Evolutionary conservation across 345 rosid genomes (phyloP), one percentile per base, ranked within the genome.

Genomic region (Kandelia obovata): DNA sequence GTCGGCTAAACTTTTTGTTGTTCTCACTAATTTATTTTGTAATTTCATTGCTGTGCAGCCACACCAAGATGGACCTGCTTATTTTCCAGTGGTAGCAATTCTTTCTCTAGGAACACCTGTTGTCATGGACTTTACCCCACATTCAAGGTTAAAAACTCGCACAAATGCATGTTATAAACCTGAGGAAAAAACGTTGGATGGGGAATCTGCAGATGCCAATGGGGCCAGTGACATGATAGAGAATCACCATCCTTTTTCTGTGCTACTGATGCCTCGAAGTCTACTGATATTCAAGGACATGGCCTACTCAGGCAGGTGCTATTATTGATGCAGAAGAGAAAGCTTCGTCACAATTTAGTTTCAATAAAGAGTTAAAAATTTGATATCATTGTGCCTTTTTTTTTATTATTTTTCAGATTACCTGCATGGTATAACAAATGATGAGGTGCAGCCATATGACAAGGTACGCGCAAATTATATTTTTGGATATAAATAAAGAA

Each of bases 31-130:
- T 64, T 70, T 62, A 64, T 75, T 78, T 58, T 69, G 51, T 56
- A 56, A 21, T 56, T 17, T 25, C 31, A 10, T 27, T 56, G 28
- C 70, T 65, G 21, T 32, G 49, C 91, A 93, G 98, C 92, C 89
- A 6, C 97, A 91, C 80, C 97, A 94, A 74, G 98, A 94, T 69
- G 98, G 98, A 32, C 97, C 98, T 0, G 91, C 98, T 53, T 94
- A 94, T 78, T 83, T 83, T 61, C 97, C 95, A 9, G 98, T 94
- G 8, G 98, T 88, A 68, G 91, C 95, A 68, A 88, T 94, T 55
- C 65, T 94, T 21, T 94, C 98, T 68, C 92, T 94, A 58, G 90
- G 87, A 67, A 83, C 97, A 52, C 87, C 95, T 32, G 95, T 70
- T 28, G 87, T 94, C 53, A 89, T 94, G 98, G 91, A 91, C 67